Evolutionary conservation across 257 asterid genomes (phyloP), one percentile per base, ranked within the genome.

Genomic region (Penstemon davidsonii): DNA sequence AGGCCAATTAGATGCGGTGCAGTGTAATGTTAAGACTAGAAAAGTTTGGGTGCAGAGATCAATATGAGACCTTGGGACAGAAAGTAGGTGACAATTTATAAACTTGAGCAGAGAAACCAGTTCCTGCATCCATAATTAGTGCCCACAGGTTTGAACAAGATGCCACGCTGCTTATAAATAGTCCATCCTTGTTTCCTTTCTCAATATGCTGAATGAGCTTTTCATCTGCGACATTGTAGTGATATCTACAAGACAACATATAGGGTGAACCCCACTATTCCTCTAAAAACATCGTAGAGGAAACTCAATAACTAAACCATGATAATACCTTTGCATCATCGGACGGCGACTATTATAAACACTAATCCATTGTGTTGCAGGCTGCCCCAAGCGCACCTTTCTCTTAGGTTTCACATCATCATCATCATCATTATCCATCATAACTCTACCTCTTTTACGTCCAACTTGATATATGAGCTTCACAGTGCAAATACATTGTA

Each of bases 321-420:
- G 55, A 62, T 25, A 25, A 25, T 60, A 85, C 90, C 90, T 85
- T 67, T 85, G 90, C 78, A 80, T 82, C 86, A 85, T 82, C 36
- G 90, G 90, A 9, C 82, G 73, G 25, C 90, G 79, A 65, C 84
- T 86, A 80, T 78, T 82, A 69, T 85, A 85, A 68, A 85, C 82
- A 60, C 86, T 82, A 62, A 85, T 80, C 90, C 90, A 85, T 54
- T 85, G 88, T 39, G 86, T 69, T 12, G 88, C 90, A 67, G 90
- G 90, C 86, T 69, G 80, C 41, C 90, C 90, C 75, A 82, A 68
- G 55, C 84, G 82, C 19, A 80, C 77, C 74, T 85, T 85, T 73
- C 80, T 85, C 75, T 82, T 82, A 6, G 88, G 86, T 60, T 82
- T 84, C 57, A 70, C 82, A 50, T 82, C 86, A 45, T 78, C 67